Evolutionary conservation across 2,329 filamentous ascomycete species (phyloP), one percentile per base, ranked within the genome.

Genomic region (Stagonosporopsis tanaceti): DNA sequence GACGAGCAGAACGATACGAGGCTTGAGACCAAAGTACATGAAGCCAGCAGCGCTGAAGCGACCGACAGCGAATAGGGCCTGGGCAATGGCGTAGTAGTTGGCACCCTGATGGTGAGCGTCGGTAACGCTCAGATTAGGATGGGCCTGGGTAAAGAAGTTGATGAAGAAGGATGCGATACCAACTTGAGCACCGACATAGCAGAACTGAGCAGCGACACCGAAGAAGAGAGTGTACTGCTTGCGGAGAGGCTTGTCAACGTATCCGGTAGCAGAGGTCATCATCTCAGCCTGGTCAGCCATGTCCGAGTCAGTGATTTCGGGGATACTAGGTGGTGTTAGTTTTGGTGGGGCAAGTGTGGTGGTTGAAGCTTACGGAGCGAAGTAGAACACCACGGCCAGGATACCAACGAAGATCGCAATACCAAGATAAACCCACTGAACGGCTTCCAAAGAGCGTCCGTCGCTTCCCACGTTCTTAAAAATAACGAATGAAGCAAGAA

Each of bases 341-440:
- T 6, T 28, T 28, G 6, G 27, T 28, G 27, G 20, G 20, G 20
- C 2, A 20, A 20, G 20, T 20, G 20, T 20, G 20, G 20, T 20
- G 20, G 20, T 20, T 20, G 20, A 20, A 20, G 20, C 27, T 28
- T 28, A 28, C 27, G 82, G 82, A 8, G 86, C 85, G 38, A 91
- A 72, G 76, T 86, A 89, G 73, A 92, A 90, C n/a, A 88, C 78
- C 5, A 81, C 73, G 0, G 87, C 90, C 2, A 93, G 81, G 3
- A 86, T 67, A 62, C 87, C 86, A 30, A 92, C 90, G 61, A 92
- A 92, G 68, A 84, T 79, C 3, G 88, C 91, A 59, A 94, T 89
- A 53, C 88, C 89, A n/a, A 95, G 83, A 66, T 95, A 95, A 0
- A 91, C 88, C 86, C 87, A 93, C 40, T 93, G 89, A n/a, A n/a